These are phyloP conservation scores for Pichia occidentalis DNA, from an alignment of 805 yeast species.

Conservation along the genomic window DNA sequence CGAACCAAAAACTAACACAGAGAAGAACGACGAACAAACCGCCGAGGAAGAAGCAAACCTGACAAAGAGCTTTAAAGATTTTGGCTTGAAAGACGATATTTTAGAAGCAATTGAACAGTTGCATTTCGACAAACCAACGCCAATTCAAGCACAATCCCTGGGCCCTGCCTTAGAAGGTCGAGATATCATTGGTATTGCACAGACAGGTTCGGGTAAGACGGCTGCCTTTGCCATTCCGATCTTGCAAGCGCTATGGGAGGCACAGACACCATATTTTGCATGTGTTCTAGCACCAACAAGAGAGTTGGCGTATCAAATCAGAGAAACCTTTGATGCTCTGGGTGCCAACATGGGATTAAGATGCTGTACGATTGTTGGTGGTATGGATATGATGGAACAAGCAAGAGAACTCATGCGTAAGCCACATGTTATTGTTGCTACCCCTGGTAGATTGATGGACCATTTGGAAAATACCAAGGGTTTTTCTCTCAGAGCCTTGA, in stretches of 20 bases:
- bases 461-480: conserved; percentile 92
- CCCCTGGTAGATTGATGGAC: conserved; percentile 85
- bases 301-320: conserved; percentile 81
- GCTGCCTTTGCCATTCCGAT: conserved; percentile 98
- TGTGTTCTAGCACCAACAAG: conserved; percentile 83
- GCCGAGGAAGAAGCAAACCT: conserved; percentile 11
- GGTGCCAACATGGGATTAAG: conserved; percentile 92
- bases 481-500: conserved; percentile 68
- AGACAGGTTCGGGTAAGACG: conserved; percentile 97
- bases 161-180: conserved; percentile 88
- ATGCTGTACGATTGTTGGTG: conserved; percentile 87
- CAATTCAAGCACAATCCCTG: conserved; percentile 86
- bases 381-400: conserved; percentile 98
- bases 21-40: conserved; percentile 9
- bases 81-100: conserved; percentile 69
- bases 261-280: conserved; percentile 82
- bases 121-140: conserved; percentile 80
- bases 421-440: conserved; percentile 92
- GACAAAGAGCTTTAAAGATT: conserved; percentile 38
- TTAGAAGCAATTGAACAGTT: conserved; percentile 70
- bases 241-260: conserved; percentile 83
- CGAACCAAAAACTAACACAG: conserved; percentile 15
- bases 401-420: conserved; percentile 88
- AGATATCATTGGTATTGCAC: conserved; percentile 93
- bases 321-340: conserved; percentile 90